Base-by-base conservation (phyloP, 2,329 filamentous ascomycete genomes). In the Trichoderma pleuroti region DNA sequence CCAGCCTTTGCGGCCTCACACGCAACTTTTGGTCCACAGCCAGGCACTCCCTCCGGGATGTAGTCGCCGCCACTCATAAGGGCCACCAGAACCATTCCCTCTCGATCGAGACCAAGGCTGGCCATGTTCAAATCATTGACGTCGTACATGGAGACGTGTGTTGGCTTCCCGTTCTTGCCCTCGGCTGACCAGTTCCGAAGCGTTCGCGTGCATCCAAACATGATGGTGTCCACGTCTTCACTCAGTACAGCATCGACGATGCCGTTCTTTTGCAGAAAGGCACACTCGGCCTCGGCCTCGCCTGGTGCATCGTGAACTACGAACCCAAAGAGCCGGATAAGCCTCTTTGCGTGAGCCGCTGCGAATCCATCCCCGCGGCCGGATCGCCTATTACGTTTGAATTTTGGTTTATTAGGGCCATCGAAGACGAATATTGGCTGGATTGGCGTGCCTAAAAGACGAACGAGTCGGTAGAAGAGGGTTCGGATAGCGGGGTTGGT, bases 21-120 rank as follows among this genome's bases (percentile, higher is more conserved):
- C 0, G 96, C 95, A 12, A 94, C 85, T 77, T 95, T 97, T 62
- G 93, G 89, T 2, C 96, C 96, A 75, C 94, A 97, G 5, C 93
- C 92, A 0, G 92, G 90, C 18, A 99, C 91, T 0, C 96, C 96
- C 69, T 93, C 92, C 0, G 94, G 93, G 0, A 95, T 85, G 76
- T 99, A 99, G 80, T 99, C 96, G 8, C 96, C 96, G 8, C 96
- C 96, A 75, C 94, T 98, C 87, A 99, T 94, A 72, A 99, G 83
- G 0, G 96, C 96, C 24, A 98, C 92, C 14, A 99, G 83, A 26
- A 98, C 91, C 94, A 99, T 97, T 0, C 94, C 95, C 73, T 96
- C 90, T 24, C 92, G 86, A 76, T 94, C 93, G 59, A 98, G 83
- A 0, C 91, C 91, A 1, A 86, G 84, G 1, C 83, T 70, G 70